Evolutionary conservation across 768 basidiomycete species (phyloP), one percentile per base, ranked within the genome.

Genomic region (Pleurotus platypus): DNA sequence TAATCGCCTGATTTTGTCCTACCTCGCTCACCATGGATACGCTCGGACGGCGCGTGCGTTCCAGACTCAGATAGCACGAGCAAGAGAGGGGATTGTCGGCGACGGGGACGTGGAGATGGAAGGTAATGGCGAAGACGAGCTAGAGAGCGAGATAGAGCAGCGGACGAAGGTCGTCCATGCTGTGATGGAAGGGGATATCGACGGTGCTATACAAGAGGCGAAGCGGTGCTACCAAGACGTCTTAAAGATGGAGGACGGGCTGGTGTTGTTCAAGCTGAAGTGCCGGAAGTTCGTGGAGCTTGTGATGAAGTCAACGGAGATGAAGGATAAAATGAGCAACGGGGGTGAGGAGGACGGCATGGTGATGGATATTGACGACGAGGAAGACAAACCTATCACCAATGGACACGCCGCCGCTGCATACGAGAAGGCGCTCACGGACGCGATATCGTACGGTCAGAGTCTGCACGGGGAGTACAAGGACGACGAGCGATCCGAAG

Each of bases 251-350:
- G 86, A 91, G 55, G 78, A 81, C 39, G 86, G 86, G 7, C 72
- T 90, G 13, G 79, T 94, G 72, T 70, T 81, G n/a, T 90, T 94
- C 76, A 90, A 89, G 68, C 70, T 95, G 62, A 82, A 87, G 22
- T 92, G 91, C 71, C 80, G 91, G 63, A 90, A 88, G 70, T 92
- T 94, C 64, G 85, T 94, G 46, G 92, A 94, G 69, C 79, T 92
- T 26, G 81, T 91, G 12, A 65, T 92, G 62, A 82, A 85, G 61
- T 84, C 89, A 8, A 79, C 83, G 4, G 88, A 86, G 59, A 72
- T 88, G 59, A 82, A 84, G 74, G 86, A 87, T 71, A 78, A 73
- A 62, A 79, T 85, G 73, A 67, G 70, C 50, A 56, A 54, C 13
- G 53, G 49, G 40, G 66, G 66, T 46, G 66, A 68, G 39, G 77